Base-by-base conservation (phyloP, 192 early-diverging fungal species). In the Backusella westeae region DNA sequence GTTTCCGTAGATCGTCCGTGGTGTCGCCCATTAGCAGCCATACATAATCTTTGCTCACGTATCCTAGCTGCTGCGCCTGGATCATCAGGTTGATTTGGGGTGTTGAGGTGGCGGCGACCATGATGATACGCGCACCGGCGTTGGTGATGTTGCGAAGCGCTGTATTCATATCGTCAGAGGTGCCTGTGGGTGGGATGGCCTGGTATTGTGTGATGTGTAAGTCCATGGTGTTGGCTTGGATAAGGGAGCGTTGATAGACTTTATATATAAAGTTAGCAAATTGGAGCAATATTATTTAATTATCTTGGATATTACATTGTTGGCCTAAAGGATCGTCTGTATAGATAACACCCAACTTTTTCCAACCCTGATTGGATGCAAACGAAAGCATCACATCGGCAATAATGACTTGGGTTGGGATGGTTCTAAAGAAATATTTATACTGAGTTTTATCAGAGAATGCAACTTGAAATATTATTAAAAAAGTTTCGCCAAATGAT, bases 401-500 rank as follows among this genome's bases (percentile, higher is more conserved):
- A 73, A 83, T 82, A 65, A 87, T 84, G 23, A 85, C 41, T 41
- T 87, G 81, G 12, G 86, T 87, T 8, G 86, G 86, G n/a, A 87
- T 85, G 0, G 86, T 87, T 71, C 86, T 80, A 75, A 81, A 85
- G 69, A 87, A 87, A 44, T 85, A 81, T 29, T 81, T 75, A 53
- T 84, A 87, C n/a, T 87, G 82, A 0, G 81, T 77, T 35, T 87
- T 87, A 53, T 78, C 81, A 4, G 86, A 87, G 8, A 87, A 75
- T 44, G 83, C 78, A 38, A 81, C 86, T 87, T 63, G 21, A 9
- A 59, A 19, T 59, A 26, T 63, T 29, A 49, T 19, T 49, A n/a
- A 69, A 41, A 68, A 72, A 42, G 15, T 34, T 71, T 23, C 29
- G 15, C 29, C 6, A 70, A 12, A 9, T 34, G 36, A 35, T 39